Conservation (phyloP, 2,329 filamentous ascomycete species). For the Geosmithia putterillii region DNA sequence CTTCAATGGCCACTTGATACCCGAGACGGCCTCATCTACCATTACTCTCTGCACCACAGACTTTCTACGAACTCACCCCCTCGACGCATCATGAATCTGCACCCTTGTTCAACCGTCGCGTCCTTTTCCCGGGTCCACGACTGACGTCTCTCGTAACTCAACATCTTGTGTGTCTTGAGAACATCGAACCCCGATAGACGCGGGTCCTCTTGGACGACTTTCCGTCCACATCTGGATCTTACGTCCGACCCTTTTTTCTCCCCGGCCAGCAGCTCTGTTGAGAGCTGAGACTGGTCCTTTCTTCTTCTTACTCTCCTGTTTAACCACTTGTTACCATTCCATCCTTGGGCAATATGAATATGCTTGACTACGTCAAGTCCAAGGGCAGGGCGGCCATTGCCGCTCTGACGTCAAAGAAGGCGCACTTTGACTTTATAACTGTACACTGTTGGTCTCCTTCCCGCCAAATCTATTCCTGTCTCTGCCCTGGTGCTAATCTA, state of each 20-base stretch:
- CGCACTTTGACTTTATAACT: conserved; percentile 71
- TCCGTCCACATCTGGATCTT: neutral
- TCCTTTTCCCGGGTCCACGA: neutral
- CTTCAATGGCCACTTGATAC: neutral
- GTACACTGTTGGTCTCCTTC: conserved; percentile 53
- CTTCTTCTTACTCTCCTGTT: neutral
- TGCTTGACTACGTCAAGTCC: neutral
- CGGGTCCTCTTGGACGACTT: neutral
- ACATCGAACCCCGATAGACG: neutral
- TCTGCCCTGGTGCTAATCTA: conserved; percentile 7
- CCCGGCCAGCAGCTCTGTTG: neutral
- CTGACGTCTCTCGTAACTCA: neutral
- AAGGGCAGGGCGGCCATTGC: neutral
- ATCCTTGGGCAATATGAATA: neutral
- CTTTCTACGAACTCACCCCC: neutral
- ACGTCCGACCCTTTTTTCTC: neutral
- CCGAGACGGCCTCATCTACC: neutral
- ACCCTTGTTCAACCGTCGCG: neutral
- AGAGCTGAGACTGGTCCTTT: neutral
- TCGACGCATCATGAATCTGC: neutral
- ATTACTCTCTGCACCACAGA: neutral
- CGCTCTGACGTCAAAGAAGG: conserved; percentile 27
- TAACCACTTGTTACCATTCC: neutral
- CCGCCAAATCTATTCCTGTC: neutral
- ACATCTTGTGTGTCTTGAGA: neutral